Evolutionary conservation across 148 eudicot genomes (phyloP), one percentile per base, ranked within the genome.

Genomic region (Diospyros lotus): DNA sequence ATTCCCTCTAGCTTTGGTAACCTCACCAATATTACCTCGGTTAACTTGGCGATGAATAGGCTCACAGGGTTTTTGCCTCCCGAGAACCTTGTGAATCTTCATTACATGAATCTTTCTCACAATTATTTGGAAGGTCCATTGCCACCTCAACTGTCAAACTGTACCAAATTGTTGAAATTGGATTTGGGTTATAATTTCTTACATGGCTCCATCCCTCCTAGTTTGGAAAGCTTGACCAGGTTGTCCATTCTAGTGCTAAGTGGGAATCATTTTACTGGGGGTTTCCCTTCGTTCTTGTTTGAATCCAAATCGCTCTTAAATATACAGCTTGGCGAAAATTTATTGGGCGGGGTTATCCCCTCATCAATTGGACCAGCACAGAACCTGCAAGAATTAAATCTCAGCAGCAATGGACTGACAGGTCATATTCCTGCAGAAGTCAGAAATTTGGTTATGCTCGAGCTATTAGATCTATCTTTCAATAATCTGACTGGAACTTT

Each of bases 401-500:
- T 92, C 13, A 88, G 95, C 63, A 73, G 64, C 52, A 90, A 88
- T 66, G 85, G 82, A 48, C 76, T 92, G 54, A 79, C 83, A 13
- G 97, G 93, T 65, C 69, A 68, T 56, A 14, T 92, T 73, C 95
- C 97, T 2, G 7, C 58, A 1, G 87, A 81, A 58, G 64, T 90
- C 0, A 78, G 82, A 58, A 80, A 55, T 5, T 80, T 90, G 61
- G 58, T 59, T 39, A 80, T 80, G 82, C 74, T 92, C 6, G 91
- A 88, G 79, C 17, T 54, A 63, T 61, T 90, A 28, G 95, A 92
- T 76, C 44, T 92, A 5, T 86, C 95, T 69, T 58, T 48, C 72
- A 90, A 92, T 73, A 86, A 80, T 78, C 83, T 93, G 40, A 87
- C 78, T n/a, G 94, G 94, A 61, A 77, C 78, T 58, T 82, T 92